Evolutionary conservation across 129 eudicot genomes (phyloP), one percentile per base, ranked within the genome.

Genomic region (Centella asiatica): DNA sequence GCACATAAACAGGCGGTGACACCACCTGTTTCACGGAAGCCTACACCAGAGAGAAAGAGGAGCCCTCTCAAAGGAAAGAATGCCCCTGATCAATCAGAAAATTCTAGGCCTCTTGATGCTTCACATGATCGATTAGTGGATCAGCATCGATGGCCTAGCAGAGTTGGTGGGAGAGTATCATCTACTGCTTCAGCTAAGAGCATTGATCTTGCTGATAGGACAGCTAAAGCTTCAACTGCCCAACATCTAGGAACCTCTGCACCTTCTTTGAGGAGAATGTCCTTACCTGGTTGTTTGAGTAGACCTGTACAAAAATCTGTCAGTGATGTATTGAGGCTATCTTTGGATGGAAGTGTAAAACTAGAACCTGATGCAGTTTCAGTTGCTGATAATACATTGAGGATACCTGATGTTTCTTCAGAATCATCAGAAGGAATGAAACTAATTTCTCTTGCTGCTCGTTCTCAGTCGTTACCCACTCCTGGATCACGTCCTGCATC

Each of bases 141-240:
- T 64, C 95, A 87, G 60, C 96, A 87, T 77, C 77, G 89, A 57
- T 84, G 99, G 99, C 96, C 96, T 54, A 93, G 83, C 65, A 76
- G 88, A 74, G 71, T 76, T 23, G 69, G 76, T 61, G 77, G 77
- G 51, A 80, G 65, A 65, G 52, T 63, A 17, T 67, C 80, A 57
- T 69, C 93, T 24, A 69, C 61, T 77, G 45, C 66, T 45, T 37
- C 69, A 42, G 73, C 62, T 26, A 86, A 71, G 77, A 75, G 81
- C 61, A 57, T 72, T 56, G 92, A 90, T 77, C 73, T 71, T 33
- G 26, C 34, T 50, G 78, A 77, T 50, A 80, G 72, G 68, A 59
- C 52, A 40, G 62, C 62, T 23, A 83, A 65, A 74, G 66, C 59
- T n/a, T 57, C 71, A 17, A 59, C 66, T 58, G 26, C 67, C 14